These are phyloP conservation scores for Fusarium odoratissimum DNA, from an alignment of 2,329 filamentous ascomycete genomes.

Conservation along the genomic window DNA sequence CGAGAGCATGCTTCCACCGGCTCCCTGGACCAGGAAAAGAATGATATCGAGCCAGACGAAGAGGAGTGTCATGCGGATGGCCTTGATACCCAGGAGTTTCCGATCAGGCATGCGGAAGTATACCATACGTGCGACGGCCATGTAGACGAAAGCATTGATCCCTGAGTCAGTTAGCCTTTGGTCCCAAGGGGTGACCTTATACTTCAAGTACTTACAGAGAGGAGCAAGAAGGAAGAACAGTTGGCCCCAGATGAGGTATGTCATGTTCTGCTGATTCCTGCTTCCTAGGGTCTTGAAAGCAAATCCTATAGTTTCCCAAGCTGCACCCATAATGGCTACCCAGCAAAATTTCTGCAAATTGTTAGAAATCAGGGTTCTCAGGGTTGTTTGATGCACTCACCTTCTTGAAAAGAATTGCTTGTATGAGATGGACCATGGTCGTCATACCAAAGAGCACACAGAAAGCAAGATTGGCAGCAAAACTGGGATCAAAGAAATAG, in stretches of 20 bases:
- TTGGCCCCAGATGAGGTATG: constrained; percentile 47
- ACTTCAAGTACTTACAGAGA: constrained; percentile 47
- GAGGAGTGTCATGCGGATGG: constrained; percentile 54
- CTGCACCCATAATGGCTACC: constrained; percentile 54
- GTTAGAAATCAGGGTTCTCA: not conserved
- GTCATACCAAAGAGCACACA: constrained; percentile 48
- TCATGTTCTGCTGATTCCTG: constrained; percentile 52
- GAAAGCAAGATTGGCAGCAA: constrained; percentile 50
- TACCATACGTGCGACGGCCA: constrained; percentile 56
- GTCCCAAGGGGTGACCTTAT: accelerated
- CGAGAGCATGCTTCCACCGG: constrained; percentile 53
- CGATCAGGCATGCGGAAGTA: constrained; percentile 54
- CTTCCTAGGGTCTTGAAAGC: constrained; percentile 51
- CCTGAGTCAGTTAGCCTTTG: constrained; percentile 39
- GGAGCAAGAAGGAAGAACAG: constrained; percentile 57
- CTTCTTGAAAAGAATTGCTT: constrained; percentile 49
- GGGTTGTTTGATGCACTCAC: constrained; percentile 11
- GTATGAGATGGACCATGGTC: constrained; percentile 43
- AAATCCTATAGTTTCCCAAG: constrained; percentile 56
- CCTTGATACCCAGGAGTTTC: constrained; percentile 51
- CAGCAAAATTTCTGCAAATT: constrained; percentile 48
- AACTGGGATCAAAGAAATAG: constrained; percentile 50
- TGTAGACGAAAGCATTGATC: constrained; percentile 60
- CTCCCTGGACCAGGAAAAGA: constrained; percentile 59
- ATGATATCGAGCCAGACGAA: constrained; percentile 62